Conservation (phyloP, 495 filamentous ascomycete genomes). For the Daldinia concentrica region DNA sequence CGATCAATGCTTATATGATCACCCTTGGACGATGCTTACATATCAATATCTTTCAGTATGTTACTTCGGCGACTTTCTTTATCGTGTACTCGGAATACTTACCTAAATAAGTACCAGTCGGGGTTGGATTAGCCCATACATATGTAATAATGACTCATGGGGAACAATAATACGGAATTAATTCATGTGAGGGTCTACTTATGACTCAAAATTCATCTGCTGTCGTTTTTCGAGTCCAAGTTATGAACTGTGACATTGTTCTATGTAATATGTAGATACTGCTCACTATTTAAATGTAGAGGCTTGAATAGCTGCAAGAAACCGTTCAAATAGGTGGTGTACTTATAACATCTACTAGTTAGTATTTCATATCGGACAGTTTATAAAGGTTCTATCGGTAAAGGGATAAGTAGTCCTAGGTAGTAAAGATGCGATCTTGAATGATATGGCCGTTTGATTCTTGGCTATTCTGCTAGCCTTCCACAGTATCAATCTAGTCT, state of each 20-base stretch:
- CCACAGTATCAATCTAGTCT: too few species aligned
- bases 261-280: background rate
- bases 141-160: background rate
- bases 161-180: background rate
- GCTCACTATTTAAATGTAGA: too few species aligned
- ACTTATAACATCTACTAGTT: too few species aligned
- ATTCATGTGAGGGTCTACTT: background rate
- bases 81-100: background rate
- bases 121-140: background rate
- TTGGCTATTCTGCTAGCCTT: too few species aligned
- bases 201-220: background rate
- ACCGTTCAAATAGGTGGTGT: too few species aligned
- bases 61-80: background rate
- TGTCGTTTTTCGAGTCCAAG: background rate
- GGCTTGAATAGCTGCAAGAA: too few species aligned
- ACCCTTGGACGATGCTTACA: background rate
- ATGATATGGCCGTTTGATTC: too few species aligned
- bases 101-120: background rate
- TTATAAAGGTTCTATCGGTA: too few species aligned
- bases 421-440: too few species aligned
- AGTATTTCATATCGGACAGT: too few species aligned
- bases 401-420: too few species aligned
- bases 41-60: background rate
- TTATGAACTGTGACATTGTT: background rate
- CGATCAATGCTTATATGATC: background rate